These are phyloP conservation scores for Nelumbo lutea DNA, from an alignment of 164 flowering plant species.

Conservation along the genomic window DNA sequence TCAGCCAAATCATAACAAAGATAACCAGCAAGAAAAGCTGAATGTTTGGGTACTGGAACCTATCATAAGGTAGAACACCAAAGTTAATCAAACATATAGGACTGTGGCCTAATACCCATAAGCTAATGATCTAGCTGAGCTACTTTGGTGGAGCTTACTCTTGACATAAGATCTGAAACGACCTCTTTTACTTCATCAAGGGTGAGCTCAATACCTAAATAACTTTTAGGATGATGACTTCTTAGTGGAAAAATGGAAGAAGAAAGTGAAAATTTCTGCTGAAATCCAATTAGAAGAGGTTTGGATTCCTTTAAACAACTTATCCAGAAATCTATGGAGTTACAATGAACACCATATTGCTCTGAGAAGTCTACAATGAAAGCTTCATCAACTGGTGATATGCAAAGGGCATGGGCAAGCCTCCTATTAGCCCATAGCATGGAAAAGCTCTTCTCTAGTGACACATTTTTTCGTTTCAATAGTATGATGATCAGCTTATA, in stretches of 20 bases:
- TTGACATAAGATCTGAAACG: constrained; percentile 48
- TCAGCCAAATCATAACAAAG: constrained; percentile 73
- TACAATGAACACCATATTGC: constrained; percentile 38
- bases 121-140: background rate
- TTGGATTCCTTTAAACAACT: constrained; percentile 43
- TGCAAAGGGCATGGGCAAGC: constrained; percentile 76
- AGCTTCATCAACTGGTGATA: constrained; percentile 52
- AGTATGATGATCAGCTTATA: constrained; percentile 49
- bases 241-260: constrained; percentile 17
- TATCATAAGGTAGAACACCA: constrained; percentile 22
- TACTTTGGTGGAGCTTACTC: constrained; percentile 40
- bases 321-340: constrained; percentile 54
- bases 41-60: constrained; percentile 40
- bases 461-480: constrained; percentile 41
- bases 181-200: constrained; percentile 28
- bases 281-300: constrained; percentile 45
- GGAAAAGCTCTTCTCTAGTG: constrained; percentile 40
- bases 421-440: constrained; percentile 70
- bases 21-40: constrained; percentile 58
- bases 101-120: background rate
- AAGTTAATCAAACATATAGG: background rate
- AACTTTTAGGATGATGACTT: constrained; percentile 18
- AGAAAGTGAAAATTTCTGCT: constrained; percentile 42
- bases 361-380: constrained; percentile 44
- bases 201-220: constrained; percentile 18